Percentiles rank a stretch among this genome's conserved stretches.
Evolutionary conservation across 305 asterid genomes (phyloP).

Genomic region (Fraxinus floribunda): DNA sequence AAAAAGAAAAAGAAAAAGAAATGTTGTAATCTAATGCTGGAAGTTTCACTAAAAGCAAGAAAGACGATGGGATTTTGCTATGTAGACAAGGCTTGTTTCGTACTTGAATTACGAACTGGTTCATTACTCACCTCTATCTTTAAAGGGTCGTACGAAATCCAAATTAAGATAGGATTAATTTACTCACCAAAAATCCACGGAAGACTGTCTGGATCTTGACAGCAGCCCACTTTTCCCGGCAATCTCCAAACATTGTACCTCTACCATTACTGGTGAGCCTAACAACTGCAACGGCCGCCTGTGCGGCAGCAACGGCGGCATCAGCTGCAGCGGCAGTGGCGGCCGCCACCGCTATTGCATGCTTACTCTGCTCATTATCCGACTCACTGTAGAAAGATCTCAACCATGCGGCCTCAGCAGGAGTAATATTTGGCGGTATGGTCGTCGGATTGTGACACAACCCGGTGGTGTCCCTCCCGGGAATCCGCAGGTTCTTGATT

Average conservation of each 20-base stretch:
- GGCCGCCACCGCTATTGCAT: slow-evolving; percentile 86
- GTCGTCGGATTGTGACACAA: slow-evolving; percentile 58
- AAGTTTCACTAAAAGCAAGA: not conserved
- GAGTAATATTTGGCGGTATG: slow-evolving; percentile 75
- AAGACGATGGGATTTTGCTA: not conserved
- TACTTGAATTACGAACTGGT: not conserved
- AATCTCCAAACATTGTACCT: slow-evolving; percentile 27
- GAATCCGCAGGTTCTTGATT: slow-evolving; percentile 5
- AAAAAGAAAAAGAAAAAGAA: not conserved
- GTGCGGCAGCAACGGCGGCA: slow-evolving; percentile 76
- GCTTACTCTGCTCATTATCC: slow-evolving; percentile 63
- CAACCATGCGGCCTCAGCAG: slow-evolving; percentile 83
- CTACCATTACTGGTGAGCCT: slow-evolving; percentile 65
- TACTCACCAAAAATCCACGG: slow-evolving; percentile 75
- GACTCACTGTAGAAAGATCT: slow-evolving; percentile 51
- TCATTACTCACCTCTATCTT: not conserved
- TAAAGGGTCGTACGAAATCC: not conserved
- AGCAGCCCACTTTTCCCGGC: slow-evolving; percentile 60
- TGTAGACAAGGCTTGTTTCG: not conserved
- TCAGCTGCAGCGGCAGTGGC: slow-evolving; percentile 88
- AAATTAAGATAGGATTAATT: not conserved
- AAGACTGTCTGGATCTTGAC: slow-evolving; percentile 64
- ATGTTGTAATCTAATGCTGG: not conserved
- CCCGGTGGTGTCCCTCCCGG: slow-evolving; percentile 29
- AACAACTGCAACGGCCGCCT: slow-evolving; percentile 75